A percentile compares a stretch with the other conserved stretches of the same genome.
Evolutionary conservation across 2,329 filamentous ascomycete species (phyloP).

Genomic region (Beauveria scarabaeidicola): DNA sequence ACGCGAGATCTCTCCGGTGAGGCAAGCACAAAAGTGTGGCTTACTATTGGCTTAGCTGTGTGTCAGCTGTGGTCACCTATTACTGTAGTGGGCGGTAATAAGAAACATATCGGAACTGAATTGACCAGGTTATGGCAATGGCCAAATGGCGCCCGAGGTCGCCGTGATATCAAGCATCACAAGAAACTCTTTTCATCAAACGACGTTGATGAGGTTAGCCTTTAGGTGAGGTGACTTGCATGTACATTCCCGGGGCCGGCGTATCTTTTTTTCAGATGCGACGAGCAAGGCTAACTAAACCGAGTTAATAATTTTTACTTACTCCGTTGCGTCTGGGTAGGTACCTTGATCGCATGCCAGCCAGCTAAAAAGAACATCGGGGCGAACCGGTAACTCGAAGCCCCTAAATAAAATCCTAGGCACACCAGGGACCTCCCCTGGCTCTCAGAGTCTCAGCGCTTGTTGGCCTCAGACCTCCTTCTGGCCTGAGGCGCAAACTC

Average conservation of each 20-base stretch:
- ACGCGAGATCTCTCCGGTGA: neutral
- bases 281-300: neutral
- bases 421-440: neutral
- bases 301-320: too few relatives aligned
- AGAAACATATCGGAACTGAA: neutral
- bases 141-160: too few relatives aligned
- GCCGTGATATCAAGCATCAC: too few relatives aligned
- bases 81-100: neutral
- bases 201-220: too few relatives aligned
- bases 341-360: neutral
- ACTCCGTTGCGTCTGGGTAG: neutral
- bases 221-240: too few relatives aligned
- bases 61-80: neutral
- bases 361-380: conserved; percentile 4
- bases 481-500: conserved; percentile 11
- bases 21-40: neutral
- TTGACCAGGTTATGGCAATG: neutral
- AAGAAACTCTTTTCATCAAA: too few relatives aligned
- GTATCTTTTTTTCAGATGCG: neutral
- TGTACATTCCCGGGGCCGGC: too few relatives aligned
- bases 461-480: conserved; percentile 5
- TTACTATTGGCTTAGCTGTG: neutral
- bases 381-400: conserved; percentile 11
- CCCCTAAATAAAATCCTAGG: neutral
- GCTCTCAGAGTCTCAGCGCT: neutral